Evolutionary conservation across 176 grass and related monocot genomes (phyloP), one percentile per base, ranked within the genome.

Genomic region (Raddia guianensis): DNA sequence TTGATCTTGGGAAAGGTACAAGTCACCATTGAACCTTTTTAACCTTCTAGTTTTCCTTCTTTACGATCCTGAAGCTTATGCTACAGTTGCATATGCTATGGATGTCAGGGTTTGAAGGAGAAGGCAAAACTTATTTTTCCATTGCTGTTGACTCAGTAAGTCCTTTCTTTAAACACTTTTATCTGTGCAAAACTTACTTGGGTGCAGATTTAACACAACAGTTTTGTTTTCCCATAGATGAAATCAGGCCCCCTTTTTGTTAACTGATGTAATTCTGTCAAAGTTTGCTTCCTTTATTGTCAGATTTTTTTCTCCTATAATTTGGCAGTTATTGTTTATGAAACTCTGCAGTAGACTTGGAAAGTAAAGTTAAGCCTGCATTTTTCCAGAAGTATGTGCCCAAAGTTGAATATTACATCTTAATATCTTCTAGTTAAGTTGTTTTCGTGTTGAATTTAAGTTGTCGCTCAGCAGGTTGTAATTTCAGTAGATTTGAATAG

Each of bases 81-180:
- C 27, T 54, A 70, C 27, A 35, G 16, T 55, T 64, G 45, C 57
- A 51, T 65, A 46, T 80, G 48, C 33, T 73, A 35, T 66, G 80
- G 42, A 82, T 84, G 15, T 55, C 79, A 98, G 96, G 76, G 59
- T 89, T 91, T 82, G 74, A 63, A 78, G 86, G 90, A 52, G 80
- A 88, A 75, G 83, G 74, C 85, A 95, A 91, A 73, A 75, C 7
- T 0, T 82, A 80, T 60, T 92, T 95, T 84, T 74, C 84, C 50
- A 73, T 98, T 81, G 92, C 92, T 72, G 34, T 98, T 54, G 92
- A 95, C 75, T 91, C 88, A 46, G 90, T 98, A 88, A 85, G 64
- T 69, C 78, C 46, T 75, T 70, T n/a, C 40, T 16, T 40, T 43
- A 68, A 64, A 49, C 34, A 5, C 19, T 56, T 76, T 80, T 71